phyloP scores from a whole-genome alignment of 2,329 filamentous ascomycete species.

The Colletotrichum viniferum region DNA sequence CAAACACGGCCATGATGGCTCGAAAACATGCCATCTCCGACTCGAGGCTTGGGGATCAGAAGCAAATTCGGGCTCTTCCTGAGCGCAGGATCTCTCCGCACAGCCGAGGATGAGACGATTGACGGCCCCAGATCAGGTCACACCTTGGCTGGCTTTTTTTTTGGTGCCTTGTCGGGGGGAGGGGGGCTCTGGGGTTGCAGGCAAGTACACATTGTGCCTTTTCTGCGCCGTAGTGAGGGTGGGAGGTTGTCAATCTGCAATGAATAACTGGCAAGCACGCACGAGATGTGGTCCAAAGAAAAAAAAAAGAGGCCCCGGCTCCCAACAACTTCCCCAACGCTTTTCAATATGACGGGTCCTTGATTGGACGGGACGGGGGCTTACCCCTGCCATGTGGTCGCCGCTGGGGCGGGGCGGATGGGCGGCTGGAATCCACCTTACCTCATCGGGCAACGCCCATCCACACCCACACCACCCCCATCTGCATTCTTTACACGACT shows the following conservation, averaged over 20 bases:
- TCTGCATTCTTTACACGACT: neutral
- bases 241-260: slow-evolving; percentile 19
- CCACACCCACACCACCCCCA: neutral
- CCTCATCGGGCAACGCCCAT: neutral
- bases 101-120: slow-evolving; percentile 21
- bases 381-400: slow-evolving; percentile 8
- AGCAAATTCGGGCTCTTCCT: slow-evolving; percentile 2
- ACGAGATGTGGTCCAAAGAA: slow-evolving; percentile 14
- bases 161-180: neutral
- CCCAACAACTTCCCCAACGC: slow-evolving; percentile 23
- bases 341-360: slow-evolving; percentile 7
- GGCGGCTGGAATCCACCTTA: slow-evolving; percentile 9
- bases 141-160: slow-evolving; percentile 9
- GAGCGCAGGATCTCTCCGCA: neutral
- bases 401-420: slow-evolving; percentile 15
- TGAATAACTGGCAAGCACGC: slow-evolving; percentile 14
- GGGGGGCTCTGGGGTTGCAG: neutral
- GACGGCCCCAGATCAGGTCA: slow-evolving; percentile 14
- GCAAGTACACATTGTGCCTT: neutral
- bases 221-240: neutral
- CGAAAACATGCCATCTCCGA: slow-evolving; percentile 6
- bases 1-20: neutral
- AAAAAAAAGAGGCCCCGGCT: slow-evolving; percentile 1
- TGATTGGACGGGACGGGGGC: slow-evolving; percentile 14
- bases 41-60: slow-evolving; percentile 3